These are phyloP conservation scores for Yamadazyma akitaensis DNA, from an alignment of 805 yeast species.

Conservation along the genomic window DNA sequence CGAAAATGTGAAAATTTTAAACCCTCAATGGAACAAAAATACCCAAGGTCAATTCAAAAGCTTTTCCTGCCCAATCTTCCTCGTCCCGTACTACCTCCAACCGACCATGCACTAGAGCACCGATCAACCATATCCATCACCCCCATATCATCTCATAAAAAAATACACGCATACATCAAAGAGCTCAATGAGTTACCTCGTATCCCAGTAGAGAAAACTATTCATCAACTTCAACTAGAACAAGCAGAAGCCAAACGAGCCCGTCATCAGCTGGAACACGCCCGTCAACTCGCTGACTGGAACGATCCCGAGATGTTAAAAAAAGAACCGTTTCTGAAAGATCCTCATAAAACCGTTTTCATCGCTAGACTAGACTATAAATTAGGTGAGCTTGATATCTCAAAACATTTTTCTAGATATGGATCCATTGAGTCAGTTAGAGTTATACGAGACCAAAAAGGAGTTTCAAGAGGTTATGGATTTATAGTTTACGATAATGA, in stretches of 20 bases:
- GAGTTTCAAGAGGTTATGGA: slow-evolving; percentile 76
- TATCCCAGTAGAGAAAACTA: background rate
- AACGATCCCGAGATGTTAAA: slow-evolving; percentile 28
- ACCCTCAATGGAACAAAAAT: slow-evolving; percentile 20
- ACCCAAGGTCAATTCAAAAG: slow-evolving; percentile 43
- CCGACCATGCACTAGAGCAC: slow-evolving; percentile 46
- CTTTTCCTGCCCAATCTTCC: slow-evolving; percentile 60
- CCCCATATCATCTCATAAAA: slow-evolving; percentile 5
- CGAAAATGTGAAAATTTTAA: background rate
- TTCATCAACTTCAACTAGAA: slow-evolving; percentile 4
- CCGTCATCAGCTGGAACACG: slow-evolving; percentile 13
- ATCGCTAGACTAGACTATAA: slow-evolving; percentile 67
- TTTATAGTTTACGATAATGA: slow-evolving; percentile 68
- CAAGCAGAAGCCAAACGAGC: background rate
- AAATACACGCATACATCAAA: background rate
- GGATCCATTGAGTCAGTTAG: slow-evolving; percentile 66
- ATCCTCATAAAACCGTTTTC: slow-evolving; percentile 78
- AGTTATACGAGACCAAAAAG: slow-evolving; percentile 33
- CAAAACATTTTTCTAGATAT: slow-evolving; percentile 54
- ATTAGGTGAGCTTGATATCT: slow-evolving; percentile 65
- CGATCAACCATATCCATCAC: slow-evolving; percentile 39
- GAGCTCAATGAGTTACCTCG: slow-evolving; percentile 1
- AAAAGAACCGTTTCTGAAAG: slow-evolving; percentile 37
- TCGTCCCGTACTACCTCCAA: slow-evolving; percentile 44
- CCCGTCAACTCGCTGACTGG: slow-evolving; percentile 31